phyloP scores from a whole-genome alignment of 1,284 basidiomycete species.

The Heliocybe sulcata region DNA sequence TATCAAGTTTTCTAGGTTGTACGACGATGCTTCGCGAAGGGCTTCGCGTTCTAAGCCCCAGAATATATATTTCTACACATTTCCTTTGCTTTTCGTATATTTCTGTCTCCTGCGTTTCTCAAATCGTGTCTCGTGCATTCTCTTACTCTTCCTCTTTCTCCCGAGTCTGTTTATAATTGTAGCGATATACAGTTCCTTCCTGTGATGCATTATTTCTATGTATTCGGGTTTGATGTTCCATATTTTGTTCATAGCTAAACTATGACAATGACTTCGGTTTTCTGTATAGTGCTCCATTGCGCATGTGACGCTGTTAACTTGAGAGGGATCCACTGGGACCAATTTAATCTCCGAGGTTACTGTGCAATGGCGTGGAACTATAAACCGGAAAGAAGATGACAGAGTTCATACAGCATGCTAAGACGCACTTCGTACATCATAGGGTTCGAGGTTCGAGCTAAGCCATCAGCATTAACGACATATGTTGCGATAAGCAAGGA shows the following conservation, averaged over 20 bases:
- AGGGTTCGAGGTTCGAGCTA: not conserved
- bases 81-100: not conserved
- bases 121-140: not conserved
- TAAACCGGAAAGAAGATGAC: not conserved
- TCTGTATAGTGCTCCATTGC: not conserved
- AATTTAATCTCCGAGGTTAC: not conserved
- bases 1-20: not conserved
- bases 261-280: not conserved
- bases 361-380: not conserved
- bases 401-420: not conserved
- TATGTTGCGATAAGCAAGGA: not conserved
- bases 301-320: not conserved
- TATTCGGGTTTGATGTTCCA: not conserved
- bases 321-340: not conserved
- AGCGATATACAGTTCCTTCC: not conserved
- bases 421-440: not conserved
- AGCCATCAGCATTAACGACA: not conserved
- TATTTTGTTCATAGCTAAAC: not conserved
- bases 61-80: conserved; percentile 1
- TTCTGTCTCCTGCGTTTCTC: not conserved
- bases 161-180: not conserved
- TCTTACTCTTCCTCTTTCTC: not conserved
- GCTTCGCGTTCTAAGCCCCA: conserved; percentile 1
- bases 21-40: conserved; percentile 3
- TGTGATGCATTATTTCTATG: not conserved